Evolutionary conservation across 805 yeast species (phyloP).

Genomic region (Barnettozyma populi): DNA sequence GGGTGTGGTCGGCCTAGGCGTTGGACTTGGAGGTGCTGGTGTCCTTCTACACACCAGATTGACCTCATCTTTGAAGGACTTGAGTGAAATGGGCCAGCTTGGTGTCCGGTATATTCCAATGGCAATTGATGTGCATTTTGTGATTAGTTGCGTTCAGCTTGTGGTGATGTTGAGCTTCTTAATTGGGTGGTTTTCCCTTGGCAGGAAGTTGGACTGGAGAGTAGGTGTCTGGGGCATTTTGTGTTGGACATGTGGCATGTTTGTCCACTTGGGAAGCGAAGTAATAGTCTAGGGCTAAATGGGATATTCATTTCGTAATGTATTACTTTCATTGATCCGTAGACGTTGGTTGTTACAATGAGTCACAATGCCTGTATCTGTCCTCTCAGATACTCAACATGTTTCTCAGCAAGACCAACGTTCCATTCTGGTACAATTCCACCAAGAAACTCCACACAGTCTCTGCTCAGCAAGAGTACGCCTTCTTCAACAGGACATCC

Average conservation of each 20-base stretch:
- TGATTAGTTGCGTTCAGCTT: conserved; percentile 21
- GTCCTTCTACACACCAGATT: conserved; percentile 16
- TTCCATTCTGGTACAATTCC: conserved; percentile 37
- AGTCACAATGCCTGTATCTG: conserved; percentile 14
- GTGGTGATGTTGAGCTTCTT: conserved; percentile 16
- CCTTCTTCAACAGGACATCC: conserved; percentile 47
- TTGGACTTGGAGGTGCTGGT: conserved; percentile 69
- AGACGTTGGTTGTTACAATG: neutral
- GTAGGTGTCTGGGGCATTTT: conserved; percentile 22
- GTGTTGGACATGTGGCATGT: conserved; percentile 25
- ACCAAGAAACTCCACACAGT: conserved; percentile 30
- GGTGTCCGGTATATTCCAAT: conserved; percentile 9
- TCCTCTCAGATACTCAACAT: conserved; percentile 26
- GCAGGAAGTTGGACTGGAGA: conserved; percentile 20
- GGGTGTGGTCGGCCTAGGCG: conserved; percentile 68
- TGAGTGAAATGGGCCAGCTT: conserved; percentile 13
- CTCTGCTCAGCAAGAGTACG: conserved; percentile 29
- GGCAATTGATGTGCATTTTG: conserved; percentile 20
- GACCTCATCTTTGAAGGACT: neutral
- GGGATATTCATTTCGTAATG: neutral
- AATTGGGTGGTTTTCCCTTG: conserved; percentile 17
- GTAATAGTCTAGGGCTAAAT: neutral
- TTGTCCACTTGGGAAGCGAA: conserved; percentile 9
- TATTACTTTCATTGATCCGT: neutral
- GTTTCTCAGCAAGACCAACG: conserved; percentile 27